Base-by-base conservation (phyloP, 1,284 basidiomycete species). In the Microstroma glucosiphilum region DNA sequence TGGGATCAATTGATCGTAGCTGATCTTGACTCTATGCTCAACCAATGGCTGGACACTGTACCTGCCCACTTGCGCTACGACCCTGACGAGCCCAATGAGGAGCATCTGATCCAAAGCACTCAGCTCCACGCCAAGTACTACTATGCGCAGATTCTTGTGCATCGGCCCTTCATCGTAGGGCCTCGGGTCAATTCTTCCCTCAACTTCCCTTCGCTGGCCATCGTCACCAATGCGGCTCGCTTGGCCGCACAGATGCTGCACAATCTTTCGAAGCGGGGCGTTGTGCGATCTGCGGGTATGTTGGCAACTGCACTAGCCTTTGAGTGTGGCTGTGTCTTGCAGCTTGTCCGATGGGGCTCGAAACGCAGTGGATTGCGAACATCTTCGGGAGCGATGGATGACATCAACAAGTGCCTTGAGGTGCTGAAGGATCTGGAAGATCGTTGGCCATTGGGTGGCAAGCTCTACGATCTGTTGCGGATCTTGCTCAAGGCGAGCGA, bases 191-290 rank as follows among this genome's bases (percentile, higher is more conserved):
- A 26, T n/a, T 67, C 71, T 12, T 66, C 66, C 42, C 66, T 73
- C 61, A 76, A 71, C 37, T 76, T 73, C 63, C 70, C 72, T 15
- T 75, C 72, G 4, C 66, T 76, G 17, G 74, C 74, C 58, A 76
- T 76, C 48, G 70, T 68, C 60, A 74, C 74, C 59, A 76, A 76
- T 46, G 72, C 74, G 2, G 69, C 74, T 2, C 64, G 72, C 25
- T 71, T 68, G 57, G 69, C 67, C 25, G 69, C 69, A 53, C 72
- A 76, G 30, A 58, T 76, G 17, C 54, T 69, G 23, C 56, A 62
- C 58, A 68, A 64, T 40, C 65, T 76, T 25, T 57, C 57, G 40
- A 65, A 68, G 26, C 66, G 71, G 23, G 48, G 62, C 6, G 46
- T 75, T 26, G 60, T 69, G 37, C 59, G 56, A 23, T 17, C 53